Base-by-base conservation (phyloP, 345 rosid genomes). In the Citrus unshiu region DNA sequence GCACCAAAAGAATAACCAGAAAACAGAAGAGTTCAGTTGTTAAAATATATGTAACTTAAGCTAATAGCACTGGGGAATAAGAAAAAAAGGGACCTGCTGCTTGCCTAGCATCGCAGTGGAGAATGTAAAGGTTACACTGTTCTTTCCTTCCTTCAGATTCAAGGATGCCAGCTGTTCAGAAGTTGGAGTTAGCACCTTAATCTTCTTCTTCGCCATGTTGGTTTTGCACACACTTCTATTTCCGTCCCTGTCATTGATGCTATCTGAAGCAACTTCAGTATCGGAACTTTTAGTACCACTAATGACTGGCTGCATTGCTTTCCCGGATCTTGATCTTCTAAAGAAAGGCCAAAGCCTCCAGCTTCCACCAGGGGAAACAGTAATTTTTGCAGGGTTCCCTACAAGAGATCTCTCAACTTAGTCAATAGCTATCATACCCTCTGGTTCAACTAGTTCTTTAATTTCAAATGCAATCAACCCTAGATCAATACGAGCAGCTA, bases 321-420 rank as follows among this genome's bases (percentile, higher is more conserved):
- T 85, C 75, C 75, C 78, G 18, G 91, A 85, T 59, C 76, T 85
- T 59, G 94, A 83, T 75, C 81, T 81, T 78, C 81, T 84, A 59
- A 82, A 83, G 85, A 96, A 93, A 74, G 99, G 99, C 97, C 97
- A 94, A 78, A 95, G 80, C 78, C 84, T 84, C 99, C 99, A 94
- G 86, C 92, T 88, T 86, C 90, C 97, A 70, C 81, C 74, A 12
- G 76, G 72, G n/a, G 86, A 79, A 79, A 81, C 76, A 80, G 65
- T 65, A 65, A 62, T 54, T 75, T 92, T 84, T 67, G 90, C 81
- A 77, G 88, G 79, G 79, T 79, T 79, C 68, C 83, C 92, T 79
- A 70, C 85, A 75, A 78, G 37, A 76, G 82, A 67, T 74, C 82
- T 84, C 86, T 83, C 89, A 64, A 70, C 83, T 77, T 9, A 30